These are phyloP conservation scores for Brettanomyces nanus DNA, from an alignment of 805 yeast genomes.

Conservation along the genomic window DNA sequence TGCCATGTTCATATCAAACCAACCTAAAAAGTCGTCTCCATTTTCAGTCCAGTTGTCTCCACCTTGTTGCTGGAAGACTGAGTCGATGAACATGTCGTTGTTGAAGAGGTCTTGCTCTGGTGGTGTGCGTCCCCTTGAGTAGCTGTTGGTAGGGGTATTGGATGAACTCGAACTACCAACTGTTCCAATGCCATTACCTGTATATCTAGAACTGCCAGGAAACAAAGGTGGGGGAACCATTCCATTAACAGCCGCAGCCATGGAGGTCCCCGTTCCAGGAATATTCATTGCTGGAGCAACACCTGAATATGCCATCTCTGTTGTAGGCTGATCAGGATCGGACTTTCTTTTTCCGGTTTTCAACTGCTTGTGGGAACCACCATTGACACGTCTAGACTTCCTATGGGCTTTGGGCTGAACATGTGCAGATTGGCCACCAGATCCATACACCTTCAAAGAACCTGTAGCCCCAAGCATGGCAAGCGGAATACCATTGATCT, in stretches of 20 bases:
- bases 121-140: constrained; percentile 1
- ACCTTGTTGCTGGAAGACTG: constrained; percentile 73
- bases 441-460: constrained; percentile 31
- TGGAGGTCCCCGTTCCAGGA: constrained; percentile 13
- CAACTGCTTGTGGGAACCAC: not conserved
- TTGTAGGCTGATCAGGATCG: not conserved
- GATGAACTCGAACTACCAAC: constrained; percentile 4
- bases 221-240: constrained; percentile 21
- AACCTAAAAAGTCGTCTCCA: constrained; percentile 82
- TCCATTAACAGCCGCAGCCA: constrained; percentile 19
- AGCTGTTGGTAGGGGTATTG: constrained; percentile 4
- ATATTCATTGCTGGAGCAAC: constrained; percentile 2
- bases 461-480: constrained; percentile 75
- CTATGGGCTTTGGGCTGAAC: not conserved
- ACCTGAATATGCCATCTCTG: not conserved
- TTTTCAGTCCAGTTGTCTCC: constrained; percentile 82
- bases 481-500: constrained; percentile 31
- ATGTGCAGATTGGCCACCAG: constrained; percentile 1
- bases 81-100: constrained; percentile 31
- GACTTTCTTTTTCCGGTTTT: constrained; percentile 1
- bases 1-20: constrained; percentile 81
- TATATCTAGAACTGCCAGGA: constrained; percentile 8
- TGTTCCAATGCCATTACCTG: not conserved
- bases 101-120: constrained; percentile 19
- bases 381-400: not conserved